Conservation (phyloP, 208 protist species). For the Leishmania gerbilli region DNA sequence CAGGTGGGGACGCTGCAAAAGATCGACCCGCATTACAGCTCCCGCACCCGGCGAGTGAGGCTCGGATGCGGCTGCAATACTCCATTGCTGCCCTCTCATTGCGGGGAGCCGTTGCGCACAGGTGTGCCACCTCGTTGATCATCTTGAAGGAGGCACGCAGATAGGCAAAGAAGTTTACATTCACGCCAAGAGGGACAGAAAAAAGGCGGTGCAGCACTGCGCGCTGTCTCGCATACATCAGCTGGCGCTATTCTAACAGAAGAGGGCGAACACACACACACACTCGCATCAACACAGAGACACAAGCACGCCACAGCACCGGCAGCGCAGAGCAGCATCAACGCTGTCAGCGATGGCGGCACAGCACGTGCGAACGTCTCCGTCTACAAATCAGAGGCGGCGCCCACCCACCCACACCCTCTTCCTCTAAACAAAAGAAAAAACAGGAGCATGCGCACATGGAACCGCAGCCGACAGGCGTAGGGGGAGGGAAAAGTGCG, state of each 20-base stretch:
- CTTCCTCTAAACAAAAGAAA: not conserved
- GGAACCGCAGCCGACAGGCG: not conserved
- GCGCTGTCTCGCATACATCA: conserved; percentile 1
- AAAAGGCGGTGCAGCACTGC: not conserved
- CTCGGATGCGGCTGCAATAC: not conserved
- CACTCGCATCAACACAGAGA: not conserved
- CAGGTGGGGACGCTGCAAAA: not conserved
- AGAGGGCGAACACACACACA: not conserved
- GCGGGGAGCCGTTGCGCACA: not conserved
- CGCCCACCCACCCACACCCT: not conserved
- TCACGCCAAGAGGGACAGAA: not conserved
- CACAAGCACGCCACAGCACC: not conserved
- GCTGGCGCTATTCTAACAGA: not conserved
- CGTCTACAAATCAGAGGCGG: not conserved
- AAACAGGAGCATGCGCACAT: not conserved
- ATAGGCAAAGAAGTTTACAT: not conserved
- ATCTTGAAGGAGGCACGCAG: not conserved
- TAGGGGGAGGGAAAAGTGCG: no score
- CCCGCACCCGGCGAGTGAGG: not conserved
- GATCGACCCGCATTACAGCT: no score
- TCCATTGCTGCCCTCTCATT: not conserved
- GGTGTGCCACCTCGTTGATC: no score
- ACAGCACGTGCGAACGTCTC: not conserved
- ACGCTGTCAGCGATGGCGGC: no score
- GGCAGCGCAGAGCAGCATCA: not conserved